Conservation (phyloP, 495 filamentous ascomycete species). For the Hypoxylon trugodes region DNA sequence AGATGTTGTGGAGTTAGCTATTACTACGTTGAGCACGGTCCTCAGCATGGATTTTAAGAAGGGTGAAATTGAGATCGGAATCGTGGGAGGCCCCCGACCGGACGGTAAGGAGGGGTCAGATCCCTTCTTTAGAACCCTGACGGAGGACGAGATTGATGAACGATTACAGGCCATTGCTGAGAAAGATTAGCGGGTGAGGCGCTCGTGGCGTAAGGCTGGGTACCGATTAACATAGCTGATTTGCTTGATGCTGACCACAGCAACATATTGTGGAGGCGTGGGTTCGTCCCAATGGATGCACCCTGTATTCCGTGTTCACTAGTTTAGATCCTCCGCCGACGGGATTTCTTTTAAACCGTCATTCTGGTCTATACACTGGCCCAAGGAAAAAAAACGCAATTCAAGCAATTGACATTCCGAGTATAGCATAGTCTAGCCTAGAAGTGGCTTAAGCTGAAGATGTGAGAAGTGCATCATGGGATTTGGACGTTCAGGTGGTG, state of each 20-base stretch:
- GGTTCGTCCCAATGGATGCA: constrained; percentile 14
- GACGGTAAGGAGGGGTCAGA: constrained; percentile 84
- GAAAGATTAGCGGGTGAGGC: constrained; percentile 77
- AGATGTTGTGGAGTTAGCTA: constrained; percentile 96
- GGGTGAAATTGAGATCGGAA: constrained; percentile 95
- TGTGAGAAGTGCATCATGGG: constrained; percentile 5
- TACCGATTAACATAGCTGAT: constrained; percentile 23
- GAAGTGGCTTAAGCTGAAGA: constrained; percentile 47
- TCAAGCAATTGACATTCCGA: too few relatives aligned
- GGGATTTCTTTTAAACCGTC: constrained; percentile 19
- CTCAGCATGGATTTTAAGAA: constrained; percentile 99
- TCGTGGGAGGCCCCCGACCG: constrained; percentile 82
- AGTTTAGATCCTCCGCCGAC: constrained; percentile 34
- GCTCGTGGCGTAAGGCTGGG: constrained; percentile 41
- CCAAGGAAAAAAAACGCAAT: constrained; percentile 13
- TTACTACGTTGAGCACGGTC: constrained; percentile 92
- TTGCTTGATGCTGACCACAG: constrained; percentile 26
- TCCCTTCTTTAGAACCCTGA: constrained; percentile 83
- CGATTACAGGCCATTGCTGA: constrained; percentile 96
- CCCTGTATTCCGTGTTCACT: constrained; percentile 33
- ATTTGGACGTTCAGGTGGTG: constrained; percentile 35
- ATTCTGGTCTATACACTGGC: constrained; percentile 5
- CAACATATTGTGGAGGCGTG: constrained; percentile 27
- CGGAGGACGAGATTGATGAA: constrained; percentile 98
- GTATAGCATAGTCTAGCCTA: constrained; percentile 12